Evolutionary conservation across 1,284 basidiomycete species (phyloP), one percentile per base, ranked within the genome.

Genomic region (Flammula alnicola): DNA sequence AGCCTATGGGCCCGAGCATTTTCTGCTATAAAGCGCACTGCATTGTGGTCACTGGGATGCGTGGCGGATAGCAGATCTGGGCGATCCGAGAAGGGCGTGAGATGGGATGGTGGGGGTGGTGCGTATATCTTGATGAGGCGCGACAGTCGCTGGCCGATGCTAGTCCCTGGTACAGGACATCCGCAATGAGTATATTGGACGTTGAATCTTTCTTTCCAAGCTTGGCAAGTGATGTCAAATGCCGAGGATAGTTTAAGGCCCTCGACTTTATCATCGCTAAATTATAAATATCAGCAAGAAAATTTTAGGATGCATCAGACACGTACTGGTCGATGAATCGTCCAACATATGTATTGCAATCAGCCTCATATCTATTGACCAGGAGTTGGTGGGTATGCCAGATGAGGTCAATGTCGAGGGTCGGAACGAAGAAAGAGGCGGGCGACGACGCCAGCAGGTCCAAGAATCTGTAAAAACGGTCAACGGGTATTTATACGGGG

Each of bases 191-290:
- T 75, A 58, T 79, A 80, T 5, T 67, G 51, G 12, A 70, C 61
- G 32, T 65, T 62, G 56, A 72, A 79, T 3, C 75, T 72, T 1
- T 61, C 50, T 30, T 59, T 68, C 78, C 78, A 79, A 14, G 70
- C 71, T 9, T 67, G 69, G 43, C 72, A 76, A 1, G 77, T 79
- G 5, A 67, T 47, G 27, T 80, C 75, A 44, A 79, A 79, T 1
- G 70, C 63, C 0, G 64, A 65, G 0, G 75, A 65, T 0, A 80
- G 68, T n/a, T 63, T 57, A 12, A 63, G 56, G 47, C 74, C 72
- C 25, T 73, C 74, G 0, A 79, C 66, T 52, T 77, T 78, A 61
- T 79, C 76, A 44, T 78, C 75, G 23, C 76, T 78, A 44, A n/a
- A n/a, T n/a, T n/a, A n/a, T n/a, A n/a, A 11, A 32, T 12, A 38